Conservation (phyloP, 2,329 filamentous ascomycete species). For the Hymenoscyphus linearis region DNA sequence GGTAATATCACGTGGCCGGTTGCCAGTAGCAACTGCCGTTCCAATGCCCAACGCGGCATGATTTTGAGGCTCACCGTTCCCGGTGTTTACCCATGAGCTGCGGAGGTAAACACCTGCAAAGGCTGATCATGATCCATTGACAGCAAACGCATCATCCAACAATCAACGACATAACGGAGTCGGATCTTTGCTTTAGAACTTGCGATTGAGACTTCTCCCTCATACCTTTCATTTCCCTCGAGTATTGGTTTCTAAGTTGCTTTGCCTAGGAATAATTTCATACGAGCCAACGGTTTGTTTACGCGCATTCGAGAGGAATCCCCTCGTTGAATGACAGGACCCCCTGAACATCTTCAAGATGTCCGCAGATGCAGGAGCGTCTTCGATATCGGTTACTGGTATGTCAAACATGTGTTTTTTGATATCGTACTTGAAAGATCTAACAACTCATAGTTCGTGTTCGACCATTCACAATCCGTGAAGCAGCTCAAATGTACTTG, state of each 20-base stretch:
- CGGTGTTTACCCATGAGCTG: not conserved
- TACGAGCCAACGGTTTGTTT: constrained; percentile 7
- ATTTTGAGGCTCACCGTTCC: not conserved
- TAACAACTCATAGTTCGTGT: constrained; percentile 51
- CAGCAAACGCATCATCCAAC: not conserved
- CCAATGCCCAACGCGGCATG: too few relatives aligned
- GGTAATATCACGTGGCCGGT: too few relatives aligned
- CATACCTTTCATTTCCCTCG: not conserved
- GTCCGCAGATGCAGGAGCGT: constrained; percentile 28
- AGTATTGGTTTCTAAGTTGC: not conserved
- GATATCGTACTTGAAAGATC: not conserved
- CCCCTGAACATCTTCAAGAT: constrained; percentile 17
- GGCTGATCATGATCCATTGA: too few relatives aligned
- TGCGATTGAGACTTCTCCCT: not conserved
- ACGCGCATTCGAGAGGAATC: not conserved
- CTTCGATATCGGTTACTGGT: constrained; percentile 35
- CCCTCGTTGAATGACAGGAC: constrained; percentile 2
- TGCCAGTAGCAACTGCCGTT: too few relatives aligned
- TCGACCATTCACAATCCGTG: constrained; percentile 74
- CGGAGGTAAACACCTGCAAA: not conserved
- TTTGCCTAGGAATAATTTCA: not conserved
- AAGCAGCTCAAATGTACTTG: constrained; percentile 80
- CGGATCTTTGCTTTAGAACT: not conserved
- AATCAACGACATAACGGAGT: constrained; percentile 7
- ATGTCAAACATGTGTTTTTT: constrained; percentile 7